Conservation (phyloP, 257 asterid genomes). For the Solanum arcanum region DNA sequence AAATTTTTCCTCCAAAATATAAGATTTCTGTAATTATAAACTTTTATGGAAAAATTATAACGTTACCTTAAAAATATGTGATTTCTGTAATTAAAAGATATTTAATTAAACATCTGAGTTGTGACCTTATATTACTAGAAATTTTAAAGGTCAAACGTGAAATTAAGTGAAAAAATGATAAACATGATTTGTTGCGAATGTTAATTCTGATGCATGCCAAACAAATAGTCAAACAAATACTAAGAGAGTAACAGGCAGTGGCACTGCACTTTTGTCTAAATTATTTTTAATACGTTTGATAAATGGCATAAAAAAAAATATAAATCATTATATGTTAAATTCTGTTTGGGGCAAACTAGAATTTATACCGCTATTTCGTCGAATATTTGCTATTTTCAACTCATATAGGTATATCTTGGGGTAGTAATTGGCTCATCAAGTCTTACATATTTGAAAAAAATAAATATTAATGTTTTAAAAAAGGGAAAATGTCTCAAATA, state of each 20-base stretch:
- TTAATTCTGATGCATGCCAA: not conserved
- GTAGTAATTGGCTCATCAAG: not conserved
- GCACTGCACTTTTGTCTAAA: not conserved
- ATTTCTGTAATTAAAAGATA: too few relatives aligned
- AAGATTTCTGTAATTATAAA: too few relatives aligned
- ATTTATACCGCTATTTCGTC: not conserved
- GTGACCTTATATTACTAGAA: too few relatives aligned
- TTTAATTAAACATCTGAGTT: too few relatives aligned
- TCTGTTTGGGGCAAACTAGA: not conserved
- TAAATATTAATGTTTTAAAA: not conserved
- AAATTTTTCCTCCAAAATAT: too few relatives aligned
- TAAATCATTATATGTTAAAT: not conserved
- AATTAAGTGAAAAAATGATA: too few relatives aligned
- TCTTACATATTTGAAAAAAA: too few relatives aligned
- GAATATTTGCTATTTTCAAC: not conserved
- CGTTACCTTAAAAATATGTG: too few relatives aligned
- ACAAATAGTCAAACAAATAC: not conserved
- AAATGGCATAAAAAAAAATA: not conserved
- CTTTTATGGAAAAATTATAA: too few relatives aligned
- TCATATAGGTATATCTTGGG: not conserved
- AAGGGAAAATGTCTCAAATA: not conserved
- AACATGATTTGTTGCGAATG: not conserved
- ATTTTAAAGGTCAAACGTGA: too few relatives aligned
- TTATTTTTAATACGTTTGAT: not conserved
- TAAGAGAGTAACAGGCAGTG: not conserved